Conservation (phyloP, 306 rosid genomes). For the Gastrolobium villosum region DNA sequence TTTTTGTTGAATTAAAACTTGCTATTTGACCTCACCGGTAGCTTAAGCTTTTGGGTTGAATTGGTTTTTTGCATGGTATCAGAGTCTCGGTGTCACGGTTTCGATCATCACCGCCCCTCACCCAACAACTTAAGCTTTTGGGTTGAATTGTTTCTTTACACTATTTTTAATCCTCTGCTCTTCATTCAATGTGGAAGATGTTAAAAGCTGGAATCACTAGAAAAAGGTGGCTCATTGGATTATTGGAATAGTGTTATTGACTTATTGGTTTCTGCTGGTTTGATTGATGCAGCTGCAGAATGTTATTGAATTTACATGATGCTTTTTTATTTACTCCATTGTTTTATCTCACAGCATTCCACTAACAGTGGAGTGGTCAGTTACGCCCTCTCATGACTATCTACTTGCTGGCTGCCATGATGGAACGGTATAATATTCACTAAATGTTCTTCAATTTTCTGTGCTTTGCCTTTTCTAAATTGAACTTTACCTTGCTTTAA, state of each 20-base stretch:
- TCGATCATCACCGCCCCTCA: too few relatives aligned
- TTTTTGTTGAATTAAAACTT: constrained; percentile 22
- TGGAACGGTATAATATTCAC: constrained; percentile 76
- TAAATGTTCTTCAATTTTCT: constrained; percentile 33
- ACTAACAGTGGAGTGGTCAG: constrained; percentile 93
- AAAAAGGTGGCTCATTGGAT: constrained; percentile 8
- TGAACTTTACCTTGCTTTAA: constrained; percentile 22
- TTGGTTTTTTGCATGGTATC: too few relatives aligned
- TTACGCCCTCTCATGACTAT: constrained; percentile 78
- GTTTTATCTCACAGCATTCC: constrained; percentile 76
- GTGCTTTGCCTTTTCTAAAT: constrained; percentile 19
- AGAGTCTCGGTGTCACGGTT: too few relatives aligned
- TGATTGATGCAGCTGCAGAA: constrained; percentile 32
- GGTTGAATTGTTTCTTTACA: too few relatives aligned
- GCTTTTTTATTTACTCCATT: constrained; percentile 34
- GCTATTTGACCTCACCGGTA: neutral
- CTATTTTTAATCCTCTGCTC: neutral
- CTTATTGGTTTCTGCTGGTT: constrained; percentile 35
- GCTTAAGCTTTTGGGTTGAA: too few relatives aligned
- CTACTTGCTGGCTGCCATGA: constrained; percentile 95
- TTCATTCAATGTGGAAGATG: constrained; percentile 17
- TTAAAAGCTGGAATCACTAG: constrained; percentile 27
- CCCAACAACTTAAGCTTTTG: too few relatives aligned
- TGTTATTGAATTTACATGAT: constrained; percentile 39
- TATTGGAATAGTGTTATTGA: neutral